A percentile compares a stretch with the other conserved stretches of the same genome.
phyloP scores from a whole-genome alignment of 768 basidiomycete species.

The Coprinopsis strossmayeri region DNA sequence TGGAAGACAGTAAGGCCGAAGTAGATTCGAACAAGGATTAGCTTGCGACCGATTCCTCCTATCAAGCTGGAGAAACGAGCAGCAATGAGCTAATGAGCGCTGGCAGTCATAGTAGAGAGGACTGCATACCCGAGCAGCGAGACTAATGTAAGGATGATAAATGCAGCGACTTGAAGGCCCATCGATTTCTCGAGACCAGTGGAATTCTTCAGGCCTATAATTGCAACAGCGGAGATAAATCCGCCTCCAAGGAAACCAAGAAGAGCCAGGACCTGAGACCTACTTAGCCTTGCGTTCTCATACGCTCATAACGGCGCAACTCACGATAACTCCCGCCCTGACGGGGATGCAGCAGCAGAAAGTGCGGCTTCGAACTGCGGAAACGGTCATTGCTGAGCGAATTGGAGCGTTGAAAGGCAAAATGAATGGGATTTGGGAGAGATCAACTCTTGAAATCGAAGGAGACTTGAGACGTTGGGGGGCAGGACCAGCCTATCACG shows the following conservation, averaged over 20 bases:
- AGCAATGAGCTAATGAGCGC: not conserved
- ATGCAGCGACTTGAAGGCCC: conserved; percentile 35
- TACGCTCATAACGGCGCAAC: too few species aligned
- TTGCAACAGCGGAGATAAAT: conserved; percentile 31
- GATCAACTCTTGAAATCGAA: conserved; percentile 23
- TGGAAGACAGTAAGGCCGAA: conserved; percentile 35
- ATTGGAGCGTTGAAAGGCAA: conserved; percentile 14
- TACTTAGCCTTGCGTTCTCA: too few species aligned
- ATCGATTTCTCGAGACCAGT: conserved; percentile 32
- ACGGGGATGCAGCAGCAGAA: conserved; percentile 49
- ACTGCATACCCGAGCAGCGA: conserved; percentile 38
- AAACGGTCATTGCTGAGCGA: conserved; percentile 8
- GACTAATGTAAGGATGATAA: conserved; percentile 33
- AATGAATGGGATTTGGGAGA: conserved; percentile 14
- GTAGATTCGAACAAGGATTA: conserved; percentile 35
- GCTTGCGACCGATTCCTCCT: conserved; percentile 34
- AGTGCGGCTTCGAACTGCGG: conserved; percentile 31
- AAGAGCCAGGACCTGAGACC: conserved; percentile 35
- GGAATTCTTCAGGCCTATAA: conserved; percentile 26
- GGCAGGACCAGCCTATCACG: conserved; percentile 44
- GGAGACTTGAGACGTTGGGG: conserved; percentile 15
- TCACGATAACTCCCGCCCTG: conserved; percentile 39
- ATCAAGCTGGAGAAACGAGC: conserved; percentile 25
- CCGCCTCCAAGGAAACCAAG: conserved; percentile 41
- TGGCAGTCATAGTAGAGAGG: not conserved